Evolutionary conservation across 2,329 filamentous ascomycete species (phyloP).

Genomic region (Stagonosporopsis cucurbitacearum): DNA sequence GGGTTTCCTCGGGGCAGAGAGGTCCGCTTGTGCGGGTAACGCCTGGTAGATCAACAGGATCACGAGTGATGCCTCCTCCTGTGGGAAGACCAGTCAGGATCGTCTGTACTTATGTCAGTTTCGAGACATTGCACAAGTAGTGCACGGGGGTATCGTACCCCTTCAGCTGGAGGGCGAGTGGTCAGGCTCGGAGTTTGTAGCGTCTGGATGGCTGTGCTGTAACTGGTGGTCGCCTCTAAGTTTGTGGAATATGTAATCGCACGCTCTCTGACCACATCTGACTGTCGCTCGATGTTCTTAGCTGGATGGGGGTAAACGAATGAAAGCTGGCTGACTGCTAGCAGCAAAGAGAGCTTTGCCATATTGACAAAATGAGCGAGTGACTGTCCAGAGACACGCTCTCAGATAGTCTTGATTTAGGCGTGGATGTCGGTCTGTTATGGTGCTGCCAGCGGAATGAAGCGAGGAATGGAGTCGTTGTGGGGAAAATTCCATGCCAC

Average conservation of each 20-base stretch:
- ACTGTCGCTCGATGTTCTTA: slow-evolving; percentile 18
- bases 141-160: slow-evolving; percentile 27
- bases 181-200: slow-evolving; percentile 40
- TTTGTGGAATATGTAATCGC: slow-evolving; percentile 30
- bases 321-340: slow-evolving; percentile 33
- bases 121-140: neutral
- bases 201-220: slow-evolving; percentile 34
- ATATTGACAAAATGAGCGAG: slow-evolving; percentile 26
- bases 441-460: slow-evolving; percentile 33
- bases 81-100: slow-evolving; percentile 43
- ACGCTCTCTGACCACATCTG: slow-evolving; percentile 25
- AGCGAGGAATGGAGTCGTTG: slow-evolving; percentile 37
- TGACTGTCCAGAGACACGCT: slow-evolving; percentile 25
- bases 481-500: slow-evolving; percentile 25
- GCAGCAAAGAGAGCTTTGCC: slow-evolving; percentile 35
- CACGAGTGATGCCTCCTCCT: slow-evolving; percentile 33
- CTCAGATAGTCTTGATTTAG: slow-evolving; percentile 20
- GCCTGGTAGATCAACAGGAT: slow-evolving; percentile 33
- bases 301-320: slow-evolving; percentile 36
- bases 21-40: slow-evolving; percentile 28
- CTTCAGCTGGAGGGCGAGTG: slow-evolving; percentile 33
- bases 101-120: slow-evolving; percentile 28
- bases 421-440: slow-evolving; percentile 7
- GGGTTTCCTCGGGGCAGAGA: slow-evolving; percentile 37
- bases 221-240: slow-evolving; percentile 40